Percentiles rank a stretch among this genome's conserved stretches.
phyloP scores from a whole-genome alignment of 2,329 filamentous ascomycete species.

The Podosphaera leucotricha region DNA sequence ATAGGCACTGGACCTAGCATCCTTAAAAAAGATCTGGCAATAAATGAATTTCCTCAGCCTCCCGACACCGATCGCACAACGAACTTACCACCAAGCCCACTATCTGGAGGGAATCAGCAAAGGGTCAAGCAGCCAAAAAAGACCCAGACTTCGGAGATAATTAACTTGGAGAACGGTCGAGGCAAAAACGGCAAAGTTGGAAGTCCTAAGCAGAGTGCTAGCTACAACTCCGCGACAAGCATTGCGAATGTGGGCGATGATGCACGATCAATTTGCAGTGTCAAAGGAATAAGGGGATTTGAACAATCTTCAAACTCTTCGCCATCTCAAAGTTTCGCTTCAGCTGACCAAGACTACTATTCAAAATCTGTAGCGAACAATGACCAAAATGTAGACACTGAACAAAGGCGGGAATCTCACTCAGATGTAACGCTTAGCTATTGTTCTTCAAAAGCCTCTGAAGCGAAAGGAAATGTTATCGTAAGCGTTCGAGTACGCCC shows the following conservation, averaged over 20 bases:
- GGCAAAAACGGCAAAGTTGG: slow-evolving; percentile 13
- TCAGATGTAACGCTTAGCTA: slow-evolving; percentile 13
- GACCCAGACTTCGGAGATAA: slow-evolving; percentile 10
- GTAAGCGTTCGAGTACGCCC: slow-evolving; percentile 88
- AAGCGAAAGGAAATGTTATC: slow-evolving; percentile 81
- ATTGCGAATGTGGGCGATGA: slow-evolving; percentile 47
- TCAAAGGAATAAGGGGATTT: slow-evolving; percentile 38
- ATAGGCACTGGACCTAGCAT: slow-evolving; percentile 40
- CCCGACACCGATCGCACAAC: slow-evolving; percentile 38
- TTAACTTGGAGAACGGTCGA: slow-evolving; percentile 7
- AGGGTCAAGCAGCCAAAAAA: slow-evolving; percentile 3
- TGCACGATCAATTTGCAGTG: slow-evolving; percentile 44
- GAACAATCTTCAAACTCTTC: slow-evolving; percentile 61
- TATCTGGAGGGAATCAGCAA: slow-evolving; percentile 22
- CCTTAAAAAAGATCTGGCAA: slow-evolving; percentile 72
- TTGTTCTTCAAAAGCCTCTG: slow-evolving; percentile 27
- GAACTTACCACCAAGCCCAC: slow-evolving; percentile 38
- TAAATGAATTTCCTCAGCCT: slow-evolving; percentile 80
- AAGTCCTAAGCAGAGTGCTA: slow-evolving; percentile 14
- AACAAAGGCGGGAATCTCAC: slow-evolving; percentile 13
- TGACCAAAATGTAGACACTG: slow-evolving; percentile 47
- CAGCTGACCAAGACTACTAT: slow-evolving; percentile 79
- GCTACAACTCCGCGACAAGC: slow-evolving; percentile 32
- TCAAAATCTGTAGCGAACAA: slow-evolving; percentile 76
- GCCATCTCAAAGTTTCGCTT: slow-evolving; percentile 70